Base-by-base conservation (phyloP, 2,329 filamentous ascomycete genomes). In the Claviceps cyperi region DNA sequence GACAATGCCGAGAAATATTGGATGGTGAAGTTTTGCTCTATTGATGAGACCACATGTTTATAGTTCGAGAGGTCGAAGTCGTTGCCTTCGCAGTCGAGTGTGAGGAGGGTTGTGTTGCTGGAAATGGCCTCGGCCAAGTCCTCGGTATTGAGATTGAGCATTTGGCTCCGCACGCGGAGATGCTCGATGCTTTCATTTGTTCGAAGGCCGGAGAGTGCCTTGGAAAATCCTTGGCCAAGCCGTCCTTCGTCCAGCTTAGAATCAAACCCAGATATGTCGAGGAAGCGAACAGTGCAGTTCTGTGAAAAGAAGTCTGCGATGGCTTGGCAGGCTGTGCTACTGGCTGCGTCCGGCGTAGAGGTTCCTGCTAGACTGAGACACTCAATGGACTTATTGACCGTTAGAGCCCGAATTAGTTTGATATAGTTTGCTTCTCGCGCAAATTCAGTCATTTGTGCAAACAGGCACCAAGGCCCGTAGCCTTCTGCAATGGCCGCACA, bases 371-470 rank as follows among this genome's bases (percentile, higher is more conserved):
- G 63, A 52, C 71, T 78, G 37, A 80, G 64, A 43, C 74, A 72
- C 40, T 71, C 62, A 43, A 80, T 72, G 4, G 71, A 69, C 13
- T 63, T 68, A 52, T 75, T 76, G n/a, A 66, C 57, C 0, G 75
- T 68, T 47, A 80, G 62, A 2, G 75, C 73, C 15, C 61, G 64
- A 52, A 79, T 60, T 4, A 80, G 66, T 49, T 68, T 68, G 50
- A 75, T 67, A 55, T 75, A 80, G 56, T 69, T 76, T 9, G 59
- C 59, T 57, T 78, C 76, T 39, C 71, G 62, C 19, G 66, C 64
- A 55, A 79, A 78, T 53, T 78, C 74, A n/a, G 78, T 64, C 75
- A 79, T 78, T 54, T 77, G 72, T 53, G 78, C 61, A 54, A 74
- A 72, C 21, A 79, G 62, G 22, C 68, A 71, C 53, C 66, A 71